Percentiles rank a stretch among this genome's conserved stretches.
phyloP scores from a whole-genome alignment of 176 grass and related monocot species.

The Aegilops speltoides region DNA sequence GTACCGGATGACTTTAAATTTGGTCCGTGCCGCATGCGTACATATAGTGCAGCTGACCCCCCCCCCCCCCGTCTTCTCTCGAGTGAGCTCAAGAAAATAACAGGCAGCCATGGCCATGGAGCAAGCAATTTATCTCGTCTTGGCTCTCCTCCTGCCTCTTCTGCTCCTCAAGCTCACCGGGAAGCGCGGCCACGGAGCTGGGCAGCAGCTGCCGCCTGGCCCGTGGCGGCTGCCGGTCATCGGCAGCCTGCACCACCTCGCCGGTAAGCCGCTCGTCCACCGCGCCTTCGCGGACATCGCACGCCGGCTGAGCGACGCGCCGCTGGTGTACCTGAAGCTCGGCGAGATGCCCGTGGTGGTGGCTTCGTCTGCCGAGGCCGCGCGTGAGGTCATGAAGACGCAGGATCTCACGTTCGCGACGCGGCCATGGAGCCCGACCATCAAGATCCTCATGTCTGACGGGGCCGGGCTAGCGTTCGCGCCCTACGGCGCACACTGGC shows the following conservation, averaged over 20 bases:
- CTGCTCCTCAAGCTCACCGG: background rate
- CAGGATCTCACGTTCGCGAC: background rate
- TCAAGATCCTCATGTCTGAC: background rate
- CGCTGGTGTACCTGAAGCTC: background rate
- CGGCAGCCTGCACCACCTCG: background rate
- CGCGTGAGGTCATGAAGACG: background rate
- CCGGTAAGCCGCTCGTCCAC: background rate
- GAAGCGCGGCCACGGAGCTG: rapidly evolving
- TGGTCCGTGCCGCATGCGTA: background rate
- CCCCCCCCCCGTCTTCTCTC: background rate
- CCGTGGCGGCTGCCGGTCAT: background rate
- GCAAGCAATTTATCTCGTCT: background rate
- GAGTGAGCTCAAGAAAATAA: background rate
- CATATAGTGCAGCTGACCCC: background rate
- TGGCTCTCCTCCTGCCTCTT: background rate
- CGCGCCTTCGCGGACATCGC: background rate
- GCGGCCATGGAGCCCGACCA: background rate
- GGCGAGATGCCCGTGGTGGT: background rate
- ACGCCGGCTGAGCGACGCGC: background rate
- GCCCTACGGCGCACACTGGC: slow-evolving; percentile 29
- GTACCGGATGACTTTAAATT: background rate
- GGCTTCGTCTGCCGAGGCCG: background rate
- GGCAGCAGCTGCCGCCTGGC: background rate
- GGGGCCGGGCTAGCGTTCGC: background rate
- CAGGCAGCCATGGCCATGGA: background rate